phyloP scores from a whole-genome alignment of 1,284 basidiomycete species.

The Trametes versicolor region DNA sequence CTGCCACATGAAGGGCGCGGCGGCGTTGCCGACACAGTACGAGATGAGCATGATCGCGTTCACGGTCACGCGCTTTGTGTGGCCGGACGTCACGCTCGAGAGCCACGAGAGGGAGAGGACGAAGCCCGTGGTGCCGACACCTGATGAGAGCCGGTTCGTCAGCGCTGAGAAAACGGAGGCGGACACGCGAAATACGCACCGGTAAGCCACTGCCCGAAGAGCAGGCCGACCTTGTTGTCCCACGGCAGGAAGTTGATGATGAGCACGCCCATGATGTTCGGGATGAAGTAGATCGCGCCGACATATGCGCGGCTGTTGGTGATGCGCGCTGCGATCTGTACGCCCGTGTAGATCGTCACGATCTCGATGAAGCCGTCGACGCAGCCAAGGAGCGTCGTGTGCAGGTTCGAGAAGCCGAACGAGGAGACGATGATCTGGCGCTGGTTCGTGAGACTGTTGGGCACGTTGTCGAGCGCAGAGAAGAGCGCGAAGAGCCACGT shows the following conservation, averaged over 20 bases:
- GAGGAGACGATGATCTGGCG: slow-evolving; percentile 73
- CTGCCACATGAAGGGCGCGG: slow-evolving; percentile 81
- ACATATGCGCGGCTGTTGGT: slow-evolving; percentile 70
- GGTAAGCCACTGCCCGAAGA: slow-evolving; percentile 69
- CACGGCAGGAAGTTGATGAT: slow-evolving; percentile 73
- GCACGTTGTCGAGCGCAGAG: slow-evolving; percentile 69
- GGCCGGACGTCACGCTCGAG: slow-evolving; percentile 73
- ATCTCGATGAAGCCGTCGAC: slow-evolving; percentile 77
- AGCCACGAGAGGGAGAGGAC: slow-evolving; percentile 77
- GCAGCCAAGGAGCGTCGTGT: slow-evolving; percentile 77
- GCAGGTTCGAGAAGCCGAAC: slow-evolving; percentile 70
- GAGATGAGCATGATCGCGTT: slow-evolving; percentile 78
- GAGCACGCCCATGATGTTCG: slow-evolving; percentile 67
- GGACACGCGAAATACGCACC: slow-evolving; percentile 51
- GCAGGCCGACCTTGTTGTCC: slow-evolving; percentile 67
- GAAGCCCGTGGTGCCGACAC: slow-evolving; percentile 75
- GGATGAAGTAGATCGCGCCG: slow-evolving; percentile 68
- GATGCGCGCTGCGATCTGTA: slow-evolving; percentile 64
- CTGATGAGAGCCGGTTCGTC: slow-evolving; percentile 43
- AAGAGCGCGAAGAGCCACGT: slow-evolving; percentile 77
- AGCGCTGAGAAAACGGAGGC: not conserved
- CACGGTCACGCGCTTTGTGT: slow-evolving; percentile 75
- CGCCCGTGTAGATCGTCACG: slow-evolving; percentile 67
- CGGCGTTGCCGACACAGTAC: slow-evolving; percentile 75
- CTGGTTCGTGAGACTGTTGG: slow-evolving; percentile 79